Evolutionary conservation across 2,329 filamentous ascomycete genomes (phyloP).

Genomic region (Talaromyces sp.): DNA sequence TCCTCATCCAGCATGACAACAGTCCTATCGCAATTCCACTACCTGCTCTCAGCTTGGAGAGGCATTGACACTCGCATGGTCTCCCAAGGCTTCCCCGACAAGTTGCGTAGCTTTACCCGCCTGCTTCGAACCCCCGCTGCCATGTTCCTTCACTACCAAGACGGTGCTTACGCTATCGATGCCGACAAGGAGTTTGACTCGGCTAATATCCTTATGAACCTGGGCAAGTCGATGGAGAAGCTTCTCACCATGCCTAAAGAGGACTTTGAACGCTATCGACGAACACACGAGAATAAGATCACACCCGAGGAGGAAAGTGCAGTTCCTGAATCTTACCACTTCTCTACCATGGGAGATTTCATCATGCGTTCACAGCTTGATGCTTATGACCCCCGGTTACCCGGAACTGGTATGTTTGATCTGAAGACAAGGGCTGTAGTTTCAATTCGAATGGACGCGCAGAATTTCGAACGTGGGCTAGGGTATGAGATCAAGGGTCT

Average conservation of each 20-base stretch:
- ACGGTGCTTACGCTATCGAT: slow-evolving; percentile 91
- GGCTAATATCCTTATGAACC: slow-evolving; percentile 83
- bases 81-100: slow-evolving; percentile 67
- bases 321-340: slow-evolving; percentile 80
- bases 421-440: slow-evolving; percentile 93
- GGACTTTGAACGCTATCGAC: slow-evolving; percentile 83
- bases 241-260: slow-evolving; percentile 80
- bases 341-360: slow-evolving; percentile 82
- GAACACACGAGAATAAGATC: slow-evolving; percentile 67
- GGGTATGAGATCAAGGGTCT: slow-evolving; percentile 83
- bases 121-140: slow-evolving; percentile 74
- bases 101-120: slow-evolving; percentile 68
- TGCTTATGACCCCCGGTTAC: slow-evolving; percentile 80
- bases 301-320: slow-evolving; percentile 68
- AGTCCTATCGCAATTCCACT: slow-evolving; percentile 88
- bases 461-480: slow-evolving; percentile 70
- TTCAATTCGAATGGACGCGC: slow-evolving; percentile 84
- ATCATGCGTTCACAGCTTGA: slow-evolving; percentile 95
- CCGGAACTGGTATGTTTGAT: slow-evolving; percentile 92
- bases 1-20: slow-evolving; percentile 97
- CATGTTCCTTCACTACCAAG: slow-evolving; percentile 77
- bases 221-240: slow-evolving; percentile 97
- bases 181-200: slow-evolving; percentile 89
- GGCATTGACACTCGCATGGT: slow-evolving; percentile 67
- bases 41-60: slow-evolving; percentile 82